A percentile compares a stretch with the other conserved stretches of the same genome.
phyloP scores from a whole-genome alignment of 2,329 filamentous ascomycete genomes.

The Sporothrix luriei region DNA sequence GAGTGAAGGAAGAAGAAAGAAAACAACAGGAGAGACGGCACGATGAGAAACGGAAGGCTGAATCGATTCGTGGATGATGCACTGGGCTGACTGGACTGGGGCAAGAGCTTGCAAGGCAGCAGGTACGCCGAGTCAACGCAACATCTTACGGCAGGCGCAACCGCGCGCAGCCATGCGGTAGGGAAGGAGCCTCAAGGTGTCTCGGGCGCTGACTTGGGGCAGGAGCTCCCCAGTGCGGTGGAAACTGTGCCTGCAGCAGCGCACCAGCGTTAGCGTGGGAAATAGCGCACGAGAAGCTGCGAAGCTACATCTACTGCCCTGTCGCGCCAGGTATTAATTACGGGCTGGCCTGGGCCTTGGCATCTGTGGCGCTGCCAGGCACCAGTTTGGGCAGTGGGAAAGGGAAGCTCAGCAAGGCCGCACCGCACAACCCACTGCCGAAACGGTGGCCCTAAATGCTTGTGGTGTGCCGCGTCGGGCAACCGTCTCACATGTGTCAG shows the following conservation, averaged over 20 bases:
- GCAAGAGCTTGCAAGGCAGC: slow-evolving; percentile 7
- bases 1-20: background rate
- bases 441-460: background rate
- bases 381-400: background rate
- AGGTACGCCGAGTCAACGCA: background rate
- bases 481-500: slow-evolving; percentile 24
- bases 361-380: slow-evolving; percentile 23
- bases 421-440: background rate
- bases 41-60: slow-evolving; percentile 8
- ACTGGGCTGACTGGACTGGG: too few relatives aligned
- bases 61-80: background rate
- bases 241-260: background rate
- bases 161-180: background rate
- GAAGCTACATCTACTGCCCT: background rate
- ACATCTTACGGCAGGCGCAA: background rate
- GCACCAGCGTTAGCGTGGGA: background rate
- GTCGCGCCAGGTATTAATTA: background rate
- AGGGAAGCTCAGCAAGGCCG: slow-evolving; percentile 5
- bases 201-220: slow-evolving; percentile 22
- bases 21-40: background rate
- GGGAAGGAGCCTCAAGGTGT: slow-evolving; percentile 17
- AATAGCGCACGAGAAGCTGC: slow-evolving; percentile 9
- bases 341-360: slow-evolving; percentile 2
- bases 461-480: background rate
- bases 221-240: background rate